Percentiles rank a stretch among this genome's conserved stretches.
phyloP scores from a whole-genome alignment of 495 filamentous ascomycete species.

The Glonium stellatum region DNA sequence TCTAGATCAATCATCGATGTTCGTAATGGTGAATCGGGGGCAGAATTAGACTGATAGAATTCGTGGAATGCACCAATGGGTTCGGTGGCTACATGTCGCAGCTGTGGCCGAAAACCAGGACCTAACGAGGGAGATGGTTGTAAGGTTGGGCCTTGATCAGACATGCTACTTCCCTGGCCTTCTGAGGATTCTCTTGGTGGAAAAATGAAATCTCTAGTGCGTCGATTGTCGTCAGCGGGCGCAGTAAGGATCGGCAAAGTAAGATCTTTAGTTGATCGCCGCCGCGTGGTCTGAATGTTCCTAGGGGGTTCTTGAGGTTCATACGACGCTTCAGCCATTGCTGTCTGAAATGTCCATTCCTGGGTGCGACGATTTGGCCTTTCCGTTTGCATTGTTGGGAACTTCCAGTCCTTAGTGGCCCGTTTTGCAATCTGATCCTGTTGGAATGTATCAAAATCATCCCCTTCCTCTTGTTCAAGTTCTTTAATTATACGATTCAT shows the following conservation, averaged over 20 bases:
- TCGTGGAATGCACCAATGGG: conserved; percentile 32
- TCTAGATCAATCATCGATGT: conserved; percentile 39
- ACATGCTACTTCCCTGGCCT: conserved; percentile 5
- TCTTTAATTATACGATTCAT: conserved; percentile 30
- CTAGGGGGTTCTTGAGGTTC: conserved; percentile 8
- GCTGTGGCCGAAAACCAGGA: conserved; percentile 29
- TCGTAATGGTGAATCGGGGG: conserved; percentile 28
- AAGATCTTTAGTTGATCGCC: conserved; percentile 16
- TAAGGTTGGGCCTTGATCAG: conserved; percentile 18
- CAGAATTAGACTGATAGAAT: conserved; percentile 22
- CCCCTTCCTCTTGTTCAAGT: conserved; percentile 36
- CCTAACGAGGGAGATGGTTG: conserved; percentile 24
- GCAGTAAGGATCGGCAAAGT: conserved; percentile 5
- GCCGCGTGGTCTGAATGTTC: conserved; percentile 6
- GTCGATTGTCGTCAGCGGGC: conserved; percentile 11
- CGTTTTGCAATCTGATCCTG: conserved; percentile 12
- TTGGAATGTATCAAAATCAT: conserved; percentile 23
- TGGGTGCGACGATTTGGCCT: conserved; percentile 45
- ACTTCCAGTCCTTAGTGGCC: conserved; percentile 35
- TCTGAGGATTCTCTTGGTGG: conserved; percentile 11
- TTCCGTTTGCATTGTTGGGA: conserved; percentile 43
- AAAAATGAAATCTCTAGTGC: conserved; percentile 24
- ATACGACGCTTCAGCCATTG: conserved; percentile 23
- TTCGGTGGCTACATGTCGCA: conserved; percentile 33
- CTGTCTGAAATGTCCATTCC: conserved; percentile 27